Evolutionary conservation across 1,284 basidiomycete genomes (phyloP).

Genomic region (Cutaneotrichosporon sp.): DNA sequence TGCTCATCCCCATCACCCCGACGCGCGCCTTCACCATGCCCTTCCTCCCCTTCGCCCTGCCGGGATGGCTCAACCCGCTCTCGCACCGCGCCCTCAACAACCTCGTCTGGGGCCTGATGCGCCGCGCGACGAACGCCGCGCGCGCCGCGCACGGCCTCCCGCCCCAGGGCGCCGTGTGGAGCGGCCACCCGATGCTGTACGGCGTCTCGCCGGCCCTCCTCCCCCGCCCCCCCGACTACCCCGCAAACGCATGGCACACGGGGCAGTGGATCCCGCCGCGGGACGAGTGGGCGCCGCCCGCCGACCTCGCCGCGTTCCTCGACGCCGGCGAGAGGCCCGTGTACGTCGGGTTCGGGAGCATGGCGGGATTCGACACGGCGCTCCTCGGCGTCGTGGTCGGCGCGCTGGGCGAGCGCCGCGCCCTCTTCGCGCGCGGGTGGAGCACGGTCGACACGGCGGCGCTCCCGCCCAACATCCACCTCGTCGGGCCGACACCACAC

Average conservation of each 20-base stretch:
- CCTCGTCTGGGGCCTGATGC: neutral
- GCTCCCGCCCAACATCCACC: neutral
- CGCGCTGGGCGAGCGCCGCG: neutral
- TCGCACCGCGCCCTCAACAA: neutral
- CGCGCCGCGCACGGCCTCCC: neutral
- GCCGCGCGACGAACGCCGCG: neutral
- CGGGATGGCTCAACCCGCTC: neutral
- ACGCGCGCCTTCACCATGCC: neutral
- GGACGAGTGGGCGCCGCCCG: neutral
- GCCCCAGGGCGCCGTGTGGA: neutral
- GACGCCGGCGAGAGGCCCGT: neutral
- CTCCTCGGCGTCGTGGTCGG: neutral
- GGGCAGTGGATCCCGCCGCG: conserved; percentile 1
- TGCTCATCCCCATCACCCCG: conserved; percentile 3
- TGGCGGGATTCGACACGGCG: neutral
- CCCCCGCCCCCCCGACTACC: neutral
- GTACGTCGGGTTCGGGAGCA: conserved; percentile 7
- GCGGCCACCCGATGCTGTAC: conserved; percentile 4
- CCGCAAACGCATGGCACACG: neutral
- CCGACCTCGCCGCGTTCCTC: conserved; percentile 4
- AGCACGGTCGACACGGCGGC: neutral
- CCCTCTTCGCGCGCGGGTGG: conserved; percentile 2
- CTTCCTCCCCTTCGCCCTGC: neutral
- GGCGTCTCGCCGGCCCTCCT: conserved; percentile 6
- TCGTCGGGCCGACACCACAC: neutral